phyloP scores from a whole-genome alignment of 2,329 filamentous ascomycete genomes.

The Aspergillus pseudoterreus region DNA sequence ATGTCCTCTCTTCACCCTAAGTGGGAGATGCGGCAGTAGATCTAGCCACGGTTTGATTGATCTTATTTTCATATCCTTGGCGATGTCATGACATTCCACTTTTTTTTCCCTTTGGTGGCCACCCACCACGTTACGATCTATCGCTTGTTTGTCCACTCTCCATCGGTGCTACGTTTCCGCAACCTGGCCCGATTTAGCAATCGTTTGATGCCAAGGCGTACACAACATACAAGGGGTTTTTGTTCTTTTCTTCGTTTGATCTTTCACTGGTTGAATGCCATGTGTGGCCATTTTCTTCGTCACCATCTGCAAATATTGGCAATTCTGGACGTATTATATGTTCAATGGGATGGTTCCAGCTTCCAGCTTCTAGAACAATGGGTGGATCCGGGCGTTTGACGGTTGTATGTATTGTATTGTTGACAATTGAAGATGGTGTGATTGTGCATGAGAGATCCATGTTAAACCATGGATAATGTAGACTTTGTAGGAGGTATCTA shows the following conservation, averaged over 20 bases:
- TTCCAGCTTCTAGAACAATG: too few species aligned
- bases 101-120: constrained; percentile 8
- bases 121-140: constrained; percentile 18
- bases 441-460: too few species aligned
- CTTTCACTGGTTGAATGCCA: constrained; percentile 2
- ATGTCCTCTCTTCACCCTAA: constrained; percentile 54
- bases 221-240: constrained; percentile 16
- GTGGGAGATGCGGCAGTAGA: constrained; percentile 47
- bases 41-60: constrained; percentile 6
- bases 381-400: too few species aligned
- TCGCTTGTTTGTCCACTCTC: constrained; percentile 11
- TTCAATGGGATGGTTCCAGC: too few species aligned
- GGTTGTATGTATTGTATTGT: too few species aligned
- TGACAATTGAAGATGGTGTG: too few species aligned
- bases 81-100: constrained; percentile 17
- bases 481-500: too few species aligned
- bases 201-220: constrained; percentile 17
- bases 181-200: constrained; percentile 9
- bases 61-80: background rate
- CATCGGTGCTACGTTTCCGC: constrained; percentile 7
- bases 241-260: constrained; percentile 11
- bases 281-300: constrained; percentile 6
- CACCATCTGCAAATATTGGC: constrained; percentile 1
- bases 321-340: background rate
- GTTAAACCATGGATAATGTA: too few species aligned